Conservation (phyloP, 2,329 filamentous ascomycete genomes). For the Microthyrium microscopicum region DNA sequence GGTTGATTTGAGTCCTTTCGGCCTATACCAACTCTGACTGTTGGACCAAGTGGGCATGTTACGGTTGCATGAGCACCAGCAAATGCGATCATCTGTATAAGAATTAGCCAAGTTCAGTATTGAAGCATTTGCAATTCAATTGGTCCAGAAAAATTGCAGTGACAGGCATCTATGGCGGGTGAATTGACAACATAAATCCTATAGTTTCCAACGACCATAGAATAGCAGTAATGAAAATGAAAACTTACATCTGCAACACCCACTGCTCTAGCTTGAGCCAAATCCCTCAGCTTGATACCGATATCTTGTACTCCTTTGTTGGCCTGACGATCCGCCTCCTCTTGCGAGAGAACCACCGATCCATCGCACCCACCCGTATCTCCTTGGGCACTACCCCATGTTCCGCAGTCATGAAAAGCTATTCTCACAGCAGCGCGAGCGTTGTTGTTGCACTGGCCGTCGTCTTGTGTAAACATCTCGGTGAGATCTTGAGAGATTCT, state of each 20-base stretch:
- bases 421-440: slow-evolving; percentile 18
- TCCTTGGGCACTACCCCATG: slow-evolving; percentile 5
- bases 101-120: too few species aligned
- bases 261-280: slow-evolving; percentile 27
- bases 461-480: slow-evolving; percentile 11
- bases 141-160: too few species aligned
- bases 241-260: slow-evolving; percentile 38
- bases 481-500: slow-evolving; percentile 16
- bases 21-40: slow-evolving; percentile 27
- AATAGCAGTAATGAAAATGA: too few species aligned
- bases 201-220: too few species aligned
- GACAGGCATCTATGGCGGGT: too few species aligned
- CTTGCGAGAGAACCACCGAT: slow-evolving; percentile 20
- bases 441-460: slow-evolving; percentile 17
- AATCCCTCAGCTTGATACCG: slow-evolving; percentile 19
- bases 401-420: slow-evolving; percentile 18
- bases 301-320: slow-evolving; percentile 31
- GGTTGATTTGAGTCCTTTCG: slow-evolving; percentile 2
- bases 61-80: slow-evolving; percentile 30
- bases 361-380: slow-evolving; percentile 24
- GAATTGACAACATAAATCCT: too few species aligned
- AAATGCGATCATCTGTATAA: slow-evolving; percentile 37
- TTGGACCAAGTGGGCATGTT: slow-evolving; percentile 35
- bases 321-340: slow-evolving; percentile 20
- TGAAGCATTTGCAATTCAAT: too few species aligned